These are phyloP conservation scores for Tetrahymena elliotti DNA, from an alignment of 73 alveolate species.

Conservation along the genomic window DNA sequence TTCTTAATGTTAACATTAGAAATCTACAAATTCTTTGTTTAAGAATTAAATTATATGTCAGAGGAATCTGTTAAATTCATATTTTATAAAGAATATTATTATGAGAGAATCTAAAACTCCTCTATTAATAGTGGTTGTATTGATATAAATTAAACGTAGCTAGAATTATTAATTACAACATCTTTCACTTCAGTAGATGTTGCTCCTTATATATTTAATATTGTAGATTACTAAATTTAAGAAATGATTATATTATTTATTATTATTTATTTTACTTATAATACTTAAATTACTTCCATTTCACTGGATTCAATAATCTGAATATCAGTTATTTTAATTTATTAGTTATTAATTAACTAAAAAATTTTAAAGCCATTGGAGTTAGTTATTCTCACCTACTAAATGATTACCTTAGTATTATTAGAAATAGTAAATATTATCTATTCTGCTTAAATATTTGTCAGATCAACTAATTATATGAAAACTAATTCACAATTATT, in stretches of 20 bases:
- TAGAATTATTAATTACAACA: too few relatives aligned
- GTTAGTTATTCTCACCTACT: neutral
- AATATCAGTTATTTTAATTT: neutral
- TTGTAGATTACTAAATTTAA: neutral
- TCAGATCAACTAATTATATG: neutral
- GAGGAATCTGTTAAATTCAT: neutral
- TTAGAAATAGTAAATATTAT: too few relatives aligned
- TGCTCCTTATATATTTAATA: neutral
- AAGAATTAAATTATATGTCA: neutral
- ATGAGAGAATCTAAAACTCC: too few relatives aligned
- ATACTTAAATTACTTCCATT: neutral
- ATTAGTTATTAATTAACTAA: too few relatives aligned
- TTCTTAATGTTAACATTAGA: neutral
- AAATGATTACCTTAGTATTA: neutral
- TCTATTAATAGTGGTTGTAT: neutral
- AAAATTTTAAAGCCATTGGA: too few relatives aligned
- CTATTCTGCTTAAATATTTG: neutral
- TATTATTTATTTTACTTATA: too few relatives aligned
- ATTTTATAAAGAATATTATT: too few relatives aligned
- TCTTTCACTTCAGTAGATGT: neutral
- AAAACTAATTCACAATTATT: neutral
- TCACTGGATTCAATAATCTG: neutral
- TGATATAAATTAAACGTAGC: too few relatives aligned
- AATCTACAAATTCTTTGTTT: neutral
- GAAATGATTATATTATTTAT: too few relatives aligned